Evolutionary conservation across 176 grass and related monocot species (phyloP).

Genomic region (Metroxylon sagu): DNA sequence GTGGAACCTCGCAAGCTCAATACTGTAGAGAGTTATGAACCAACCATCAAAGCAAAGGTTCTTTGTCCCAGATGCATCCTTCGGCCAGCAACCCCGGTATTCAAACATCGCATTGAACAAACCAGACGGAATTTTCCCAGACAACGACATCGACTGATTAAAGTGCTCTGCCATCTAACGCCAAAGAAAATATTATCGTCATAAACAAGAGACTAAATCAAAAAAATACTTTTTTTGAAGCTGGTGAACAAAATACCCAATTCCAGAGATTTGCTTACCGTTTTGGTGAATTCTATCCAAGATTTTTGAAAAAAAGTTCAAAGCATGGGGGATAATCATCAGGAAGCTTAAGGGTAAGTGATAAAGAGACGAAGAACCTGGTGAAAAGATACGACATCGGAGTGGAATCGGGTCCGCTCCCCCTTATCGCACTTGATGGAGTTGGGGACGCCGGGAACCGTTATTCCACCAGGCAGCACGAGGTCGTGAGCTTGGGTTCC

Average conservation of each 20-base stretch:
- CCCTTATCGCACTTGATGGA: constrained; percentile 69
- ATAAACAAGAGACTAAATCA: too few species aligned
- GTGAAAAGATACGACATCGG: constrained; percentile 60
- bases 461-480: constrained; percentile 40
- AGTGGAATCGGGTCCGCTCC: constrained; percentile 55
- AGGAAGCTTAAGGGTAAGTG: background rate
- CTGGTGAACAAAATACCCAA: too few species aligned
- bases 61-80: constrained; percentile 49
- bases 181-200: background rate
- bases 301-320: background rate
- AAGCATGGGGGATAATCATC: background rate
- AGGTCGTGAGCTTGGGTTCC: constrained; percentile 24
- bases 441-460: constrained; percentile 32
- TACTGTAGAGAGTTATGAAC: constrained; percentile 53
- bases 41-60: constrained; percentile 70
- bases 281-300: too few species aligned
- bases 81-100: constrained; percentile 63
- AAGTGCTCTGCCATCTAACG: constrained; percentile 73
- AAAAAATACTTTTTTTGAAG: too few species aligned
- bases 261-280: too few species aligned
- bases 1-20: constrained; percentile 47
- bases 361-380: constrained; percentile 23
- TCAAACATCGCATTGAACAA: constrained; percentile 77
- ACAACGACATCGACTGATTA: constrained; percentile 46
- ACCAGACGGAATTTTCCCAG: constrained; percentile 66